Percentiles rank a stretch among this genome's conserved stretches.
Evolutionary conservation across 2,329 filamentous ascomycete species (phyloP).

Genomic region (Cladosporium sp.): DNA sequence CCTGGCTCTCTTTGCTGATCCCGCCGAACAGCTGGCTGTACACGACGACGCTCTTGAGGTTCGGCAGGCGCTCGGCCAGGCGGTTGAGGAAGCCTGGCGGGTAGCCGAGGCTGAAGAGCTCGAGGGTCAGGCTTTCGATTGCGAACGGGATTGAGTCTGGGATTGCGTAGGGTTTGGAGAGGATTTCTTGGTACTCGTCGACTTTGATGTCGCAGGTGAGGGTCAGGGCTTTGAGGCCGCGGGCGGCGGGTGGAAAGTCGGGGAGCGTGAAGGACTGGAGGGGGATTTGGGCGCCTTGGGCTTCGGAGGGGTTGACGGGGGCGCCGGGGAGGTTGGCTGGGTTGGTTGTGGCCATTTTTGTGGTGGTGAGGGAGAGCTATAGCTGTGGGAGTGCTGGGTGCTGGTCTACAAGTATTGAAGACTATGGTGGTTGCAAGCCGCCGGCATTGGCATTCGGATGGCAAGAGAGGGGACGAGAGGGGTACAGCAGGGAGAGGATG

Average conservation of each 20-base stretch:
- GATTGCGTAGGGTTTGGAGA: conserved; percentile 41
- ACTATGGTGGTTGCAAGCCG: neutral
- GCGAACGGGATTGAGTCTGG: conserved; percentile 41
- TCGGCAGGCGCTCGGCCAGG: conserved; percentile 44
- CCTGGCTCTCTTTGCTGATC: conserved; percentile 40
- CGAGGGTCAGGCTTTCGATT: conserved; percentile 50
- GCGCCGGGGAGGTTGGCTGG: conserved; percentile 43
- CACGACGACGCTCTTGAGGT: conserved; percentile 47
- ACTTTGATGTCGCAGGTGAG: conserved; percentile 54
- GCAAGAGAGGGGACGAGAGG: conserved; percentile 5
- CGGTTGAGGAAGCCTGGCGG: conserved; percentile 46
- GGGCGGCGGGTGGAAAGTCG: conserved; percentile 47
- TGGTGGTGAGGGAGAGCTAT: neutral
- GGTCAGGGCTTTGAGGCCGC: conserved; percentile 48
- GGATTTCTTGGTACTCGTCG: conserved; percentile 47
- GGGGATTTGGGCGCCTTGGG: conserved; percentile 51
- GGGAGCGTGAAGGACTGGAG: conserved; percentile 50
- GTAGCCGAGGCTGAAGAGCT: conserved; percentile 53
- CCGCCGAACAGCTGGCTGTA: conserved; percentile 52
- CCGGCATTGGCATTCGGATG: conserved; percentile 1
- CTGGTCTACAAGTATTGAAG: neutral
- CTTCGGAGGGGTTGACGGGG: conserved; percentile 37
- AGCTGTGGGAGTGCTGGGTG: neutral
- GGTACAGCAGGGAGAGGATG: neutral
- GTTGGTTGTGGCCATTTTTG: conserved; percentile 29